A percentile compares a stretch with the other conserved stretches of the same genome.
phyloP scores from a whole-genome alignment of 768 basidiomycete genomes.

The Pulveroboletus sp. region DNA sequence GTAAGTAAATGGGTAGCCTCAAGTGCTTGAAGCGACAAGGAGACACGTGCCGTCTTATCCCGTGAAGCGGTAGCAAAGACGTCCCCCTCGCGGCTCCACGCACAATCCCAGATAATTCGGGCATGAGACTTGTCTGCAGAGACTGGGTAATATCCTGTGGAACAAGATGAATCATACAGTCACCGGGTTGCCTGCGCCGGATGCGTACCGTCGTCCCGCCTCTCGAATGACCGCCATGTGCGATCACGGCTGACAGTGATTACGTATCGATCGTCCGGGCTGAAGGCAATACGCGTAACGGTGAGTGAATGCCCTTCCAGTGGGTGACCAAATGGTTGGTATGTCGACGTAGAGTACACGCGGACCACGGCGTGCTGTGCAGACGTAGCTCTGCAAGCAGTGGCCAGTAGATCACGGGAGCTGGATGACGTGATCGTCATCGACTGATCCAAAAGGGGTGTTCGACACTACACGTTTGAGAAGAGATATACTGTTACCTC shows the following conservation, averaged over 20 bases:
- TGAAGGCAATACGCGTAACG: constrained; percentile 88
- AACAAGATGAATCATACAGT: not conserved
- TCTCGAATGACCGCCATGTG: constrained; percentile 81
- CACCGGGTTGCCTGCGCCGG: not conserved
- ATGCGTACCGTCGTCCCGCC: constrained; percentile 39
- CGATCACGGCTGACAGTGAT: constrained; percentile 90
- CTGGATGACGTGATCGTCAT: constrained; percentile 78
- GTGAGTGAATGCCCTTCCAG: constrained; percentile 85
- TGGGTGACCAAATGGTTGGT: constrained; percentile 67
- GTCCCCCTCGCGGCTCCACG: constrained; percentile 75
- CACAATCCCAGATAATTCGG: constrained; percentile 95
- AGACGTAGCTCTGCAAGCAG: constrained; percentile 86
- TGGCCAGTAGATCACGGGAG: constrained; percentile 69
- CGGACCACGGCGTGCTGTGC: constrained; percentile 89
- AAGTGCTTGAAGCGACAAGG: not conserved
- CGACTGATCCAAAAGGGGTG: constrained; percentile 46
- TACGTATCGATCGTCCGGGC: constrained; percentile 74
- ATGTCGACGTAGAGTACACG: constrained; percentile 70
- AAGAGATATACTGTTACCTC: constrained; percentile 53
- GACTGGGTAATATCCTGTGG: constrained; percentile 56
- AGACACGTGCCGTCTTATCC: constrained; percentile 77
- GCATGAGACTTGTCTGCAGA: constrained; percentile 81
- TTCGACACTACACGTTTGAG: not conserved
- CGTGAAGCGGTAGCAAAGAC: constrained; percentile 92
- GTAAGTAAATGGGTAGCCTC: not conserved